Evolutionary conservation across 441 rosid genomes (phyloP).

Genomic region (Raphanus hybrid): DNA sequence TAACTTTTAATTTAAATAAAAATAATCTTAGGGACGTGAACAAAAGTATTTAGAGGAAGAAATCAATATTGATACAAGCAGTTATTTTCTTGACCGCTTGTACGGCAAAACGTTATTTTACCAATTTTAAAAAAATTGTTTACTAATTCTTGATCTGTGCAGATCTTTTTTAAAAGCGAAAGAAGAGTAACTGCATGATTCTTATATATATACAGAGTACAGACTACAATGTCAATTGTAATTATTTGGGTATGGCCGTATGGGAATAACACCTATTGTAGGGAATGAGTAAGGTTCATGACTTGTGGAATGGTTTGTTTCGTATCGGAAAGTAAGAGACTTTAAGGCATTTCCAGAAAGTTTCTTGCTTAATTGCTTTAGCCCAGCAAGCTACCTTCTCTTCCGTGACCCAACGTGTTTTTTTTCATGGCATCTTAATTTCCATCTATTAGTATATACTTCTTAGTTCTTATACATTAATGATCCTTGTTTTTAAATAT

Average conservation of each 20-base stretch:
- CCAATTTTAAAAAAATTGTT: not conserved
- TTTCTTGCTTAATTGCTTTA: conserved; percentile 8
- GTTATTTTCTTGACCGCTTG: not conserved
- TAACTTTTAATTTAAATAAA: not conserved
- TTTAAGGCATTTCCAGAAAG: not conserved
- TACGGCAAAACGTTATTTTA: not conserved
- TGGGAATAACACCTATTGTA: conserved; percentile 4
- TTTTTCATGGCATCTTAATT: conserved; percentile 9
- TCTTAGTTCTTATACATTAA: not conserved
- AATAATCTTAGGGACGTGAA: conserved; percentile 4
- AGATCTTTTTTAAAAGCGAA: not conserved
- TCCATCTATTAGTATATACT: not conserved
- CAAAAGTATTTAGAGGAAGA: not conserved
- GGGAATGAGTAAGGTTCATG: not conserved
- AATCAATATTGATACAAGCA: not conserved
- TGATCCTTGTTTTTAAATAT: not conserved
- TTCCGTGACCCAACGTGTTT: conserved; percentile 25
- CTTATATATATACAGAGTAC: not conserved
- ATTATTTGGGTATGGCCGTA: conserved; percentile 11
- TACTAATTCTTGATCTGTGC: not conserved
- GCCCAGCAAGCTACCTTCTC: conserved; percentile 11
- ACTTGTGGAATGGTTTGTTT: conserved; percentile 20
- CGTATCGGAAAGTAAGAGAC: conserved; percentile 14
- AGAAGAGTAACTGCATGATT: conserved; percentile 5
- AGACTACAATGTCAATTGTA: conserved; percentile 11